Percentiles rank a stretch among this genome's conserved stretches.
phyloP scores from a whole-genome alignment of 2,329 filamentous ascomycete species.

The Fusarium musae region DNA sequence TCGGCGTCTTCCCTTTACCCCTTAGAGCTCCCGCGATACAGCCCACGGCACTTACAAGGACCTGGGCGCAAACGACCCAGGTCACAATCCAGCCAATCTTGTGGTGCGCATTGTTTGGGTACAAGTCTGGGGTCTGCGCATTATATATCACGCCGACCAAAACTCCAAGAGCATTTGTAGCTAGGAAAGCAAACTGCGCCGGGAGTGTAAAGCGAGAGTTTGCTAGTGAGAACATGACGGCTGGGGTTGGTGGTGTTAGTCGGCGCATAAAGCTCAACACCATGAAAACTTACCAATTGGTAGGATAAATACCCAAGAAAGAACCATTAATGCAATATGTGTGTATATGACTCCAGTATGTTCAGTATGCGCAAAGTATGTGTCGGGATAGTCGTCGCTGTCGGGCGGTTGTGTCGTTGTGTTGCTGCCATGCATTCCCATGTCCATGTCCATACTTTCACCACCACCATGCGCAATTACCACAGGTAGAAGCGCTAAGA shows the following conservation, averaged over 20 bases:
- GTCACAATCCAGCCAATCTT: constrained; percentile 88
- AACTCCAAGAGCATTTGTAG: constrained; percentile 71
- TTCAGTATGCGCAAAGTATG: constrained; percentile 69
- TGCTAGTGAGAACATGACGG: constrained; percentile 86
- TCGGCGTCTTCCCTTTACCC: background rate
- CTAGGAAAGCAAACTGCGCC: constrained; percentile 74
- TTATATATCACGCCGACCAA: constrained; percentile 79
- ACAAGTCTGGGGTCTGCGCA: constrained; percentile 83
- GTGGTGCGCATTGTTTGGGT: constrained; percentile 88
- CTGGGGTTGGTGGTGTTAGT: constrained; percentile 56
- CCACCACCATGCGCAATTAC: constrained; percentile 36
- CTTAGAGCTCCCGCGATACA: constrained; percentile 57
- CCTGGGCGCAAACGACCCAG: constrained; percentile 76
- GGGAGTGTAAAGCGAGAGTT: constrained; percentile 78
- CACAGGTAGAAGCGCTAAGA: constrained; percentile 31
- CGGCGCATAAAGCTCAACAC: background rate
- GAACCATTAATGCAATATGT: constrained; percentile 76
- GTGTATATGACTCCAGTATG: constrained; percentile 69
- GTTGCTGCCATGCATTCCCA: constrained; percentile 16
- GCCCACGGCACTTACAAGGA: constrained; percentile 73
- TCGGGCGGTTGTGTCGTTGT: constrained; percentile 39
- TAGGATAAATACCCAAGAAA: constrained; percentile 78
- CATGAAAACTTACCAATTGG: constrained; percentile 70
- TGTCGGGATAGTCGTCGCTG: constrained; percentile 54
- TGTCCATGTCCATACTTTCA: constrained; percentile 5